phyloP scores from a whole-genome alignment of 257 asterid species.

The Solanum rostratum region DNA sequence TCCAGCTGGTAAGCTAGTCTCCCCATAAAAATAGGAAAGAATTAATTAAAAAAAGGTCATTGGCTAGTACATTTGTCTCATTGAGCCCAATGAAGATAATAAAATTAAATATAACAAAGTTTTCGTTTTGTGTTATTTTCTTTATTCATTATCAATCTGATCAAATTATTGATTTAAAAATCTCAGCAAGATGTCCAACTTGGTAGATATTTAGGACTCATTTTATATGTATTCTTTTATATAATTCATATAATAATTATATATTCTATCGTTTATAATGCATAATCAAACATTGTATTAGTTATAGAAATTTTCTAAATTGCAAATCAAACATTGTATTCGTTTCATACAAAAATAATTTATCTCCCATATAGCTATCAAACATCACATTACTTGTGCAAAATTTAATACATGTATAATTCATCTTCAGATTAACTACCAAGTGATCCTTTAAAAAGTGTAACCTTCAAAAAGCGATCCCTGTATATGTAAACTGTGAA shows the following conservation, averaged over 20 bases:
- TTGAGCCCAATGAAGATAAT: neutral
- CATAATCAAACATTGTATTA: no score
- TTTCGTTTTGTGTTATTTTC: neutral
- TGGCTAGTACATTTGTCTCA: neutral
- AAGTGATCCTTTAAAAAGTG: neutral
- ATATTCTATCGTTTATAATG: no score
- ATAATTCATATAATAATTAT: no score
- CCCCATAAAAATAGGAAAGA: neutral
- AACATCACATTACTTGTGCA: no score
- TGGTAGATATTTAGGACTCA: neutral
- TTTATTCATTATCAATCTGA: neutral
- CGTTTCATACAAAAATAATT: no score
- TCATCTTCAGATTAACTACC: no score
- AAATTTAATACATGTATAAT: no score
- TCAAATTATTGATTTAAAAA: neutral
- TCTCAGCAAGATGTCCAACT: neutral
- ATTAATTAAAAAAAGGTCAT: neutral
- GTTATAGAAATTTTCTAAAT: neutral
- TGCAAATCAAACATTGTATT: neutral
- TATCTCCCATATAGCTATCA: no score
- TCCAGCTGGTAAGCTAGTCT: constrained; percentile 1
- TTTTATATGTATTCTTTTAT: no score
- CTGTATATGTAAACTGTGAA: neutral
- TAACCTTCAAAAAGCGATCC: no score
- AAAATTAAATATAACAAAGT: neutral